Conservation (phyloP, 345 rosid species). For the Nasturtium officinale region DNA sequence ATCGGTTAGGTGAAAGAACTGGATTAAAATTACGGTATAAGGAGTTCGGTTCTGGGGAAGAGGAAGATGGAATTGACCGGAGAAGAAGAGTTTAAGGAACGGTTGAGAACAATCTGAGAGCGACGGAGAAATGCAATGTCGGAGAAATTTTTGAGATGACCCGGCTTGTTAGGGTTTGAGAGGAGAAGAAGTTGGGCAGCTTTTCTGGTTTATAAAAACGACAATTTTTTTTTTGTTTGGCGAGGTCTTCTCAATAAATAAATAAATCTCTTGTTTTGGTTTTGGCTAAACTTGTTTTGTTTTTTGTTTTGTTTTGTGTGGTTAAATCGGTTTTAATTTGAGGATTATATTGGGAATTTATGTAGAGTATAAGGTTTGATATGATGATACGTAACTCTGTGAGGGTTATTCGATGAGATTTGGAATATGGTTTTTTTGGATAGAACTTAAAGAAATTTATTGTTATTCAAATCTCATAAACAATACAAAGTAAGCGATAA, state of each 20-base stretch:
- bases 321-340: slow-evolving; percentile 17
- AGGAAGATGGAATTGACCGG: slow-evolving; percentile 31
- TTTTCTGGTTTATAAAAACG: slow-evolving; percentile 43
- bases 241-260: background rate
- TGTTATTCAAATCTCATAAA: background rate
- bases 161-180: slow-evolving; percentile 47
- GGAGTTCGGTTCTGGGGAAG: slow-evolving; percentile 41
- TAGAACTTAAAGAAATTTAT: background rate
- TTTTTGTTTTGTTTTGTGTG: background rate
- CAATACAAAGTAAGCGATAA: background rate
- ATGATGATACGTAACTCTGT: background rate
- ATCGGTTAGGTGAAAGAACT: slow-evolving; percentile 40
- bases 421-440: background rate
- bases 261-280: background rate
- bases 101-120: slow-evolving; percentile 7
- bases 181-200: slow-evolving; percentile 38
- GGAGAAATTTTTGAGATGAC: slow-evolving; percentile 24
- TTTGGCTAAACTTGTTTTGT: slow-evolving; percentile 26
- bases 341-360: background rate
- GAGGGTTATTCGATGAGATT: background rate
- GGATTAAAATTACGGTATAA: slow-evolving; percentile 36
- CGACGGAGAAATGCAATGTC: slow-evolving; percentile 34
- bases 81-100: background rate
- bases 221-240: background rate
- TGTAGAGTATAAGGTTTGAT: background rate